Conservation (phyloP, 2,329 filamentous ascomycete species). For the Chaetothyriales sp. region DNA sequence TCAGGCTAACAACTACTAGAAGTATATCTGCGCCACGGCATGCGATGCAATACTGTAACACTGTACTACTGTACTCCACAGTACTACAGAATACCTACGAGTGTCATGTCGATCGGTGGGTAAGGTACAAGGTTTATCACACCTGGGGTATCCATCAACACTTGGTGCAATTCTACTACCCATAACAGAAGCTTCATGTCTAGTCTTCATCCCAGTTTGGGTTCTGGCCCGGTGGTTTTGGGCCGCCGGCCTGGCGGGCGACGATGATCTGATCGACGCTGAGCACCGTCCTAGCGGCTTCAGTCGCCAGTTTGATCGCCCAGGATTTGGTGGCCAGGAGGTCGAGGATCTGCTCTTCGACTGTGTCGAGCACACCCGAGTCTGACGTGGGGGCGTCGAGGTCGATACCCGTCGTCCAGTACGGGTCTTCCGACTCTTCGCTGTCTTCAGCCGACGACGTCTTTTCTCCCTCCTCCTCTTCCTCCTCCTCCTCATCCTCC, state of each 20-base stretch:
- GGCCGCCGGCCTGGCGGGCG: constrained; percentile 87
- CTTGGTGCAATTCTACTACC: no score
- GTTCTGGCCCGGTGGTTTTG: constrained; percentile 91
- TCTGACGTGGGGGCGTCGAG: constrained; percentile 68
- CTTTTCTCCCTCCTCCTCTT: constrained; percentile 20
- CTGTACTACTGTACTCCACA: no score
- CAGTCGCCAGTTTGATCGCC: constrained; percentile 94
- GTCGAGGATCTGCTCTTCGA: constrained; percentile 80
- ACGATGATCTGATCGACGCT: constrained; percentile 99
- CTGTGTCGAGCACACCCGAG: constrained; percentile 70
- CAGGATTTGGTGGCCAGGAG: constrained; percentile 84
- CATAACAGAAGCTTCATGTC: neutral
- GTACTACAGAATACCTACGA: no score
- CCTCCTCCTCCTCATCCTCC: constrained; percentile 14
- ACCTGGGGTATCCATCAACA: neutral
- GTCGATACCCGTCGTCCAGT: constrained; percentile 87
- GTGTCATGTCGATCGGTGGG: no score
- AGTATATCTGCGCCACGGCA: no score
- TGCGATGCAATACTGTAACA: no score
- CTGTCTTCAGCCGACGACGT: constrained; percentile 24
- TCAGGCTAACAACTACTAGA: no score
- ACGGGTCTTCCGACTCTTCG: constrained; percentile 54
- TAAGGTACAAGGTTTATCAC: neutral
- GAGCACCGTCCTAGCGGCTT: constrained; percentile 82
- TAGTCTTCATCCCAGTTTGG: constrained; percentile 60